Percentiles rank a stretch among this genome's conserved stretches.
Conservation (phyloP, 805 yeast genomes). For the Metschnikowia colocasiae region DNA sequence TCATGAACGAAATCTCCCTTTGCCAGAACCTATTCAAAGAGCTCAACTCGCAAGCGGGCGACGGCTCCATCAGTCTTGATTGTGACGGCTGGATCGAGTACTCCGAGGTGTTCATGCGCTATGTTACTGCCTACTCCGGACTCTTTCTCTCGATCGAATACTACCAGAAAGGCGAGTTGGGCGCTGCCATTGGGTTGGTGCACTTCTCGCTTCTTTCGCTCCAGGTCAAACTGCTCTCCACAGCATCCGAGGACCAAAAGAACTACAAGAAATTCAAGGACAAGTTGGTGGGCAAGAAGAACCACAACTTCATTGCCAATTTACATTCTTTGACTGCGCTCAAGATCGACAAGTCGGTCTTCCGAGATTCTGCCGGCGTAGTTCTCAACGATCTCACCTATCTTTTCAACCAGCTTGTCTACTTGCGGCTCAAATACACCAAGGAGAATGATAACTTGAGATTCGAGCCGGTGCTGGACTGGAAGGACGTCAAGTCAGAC, state of each 20-base stretch:
- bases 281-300: conserved; percentile 27
- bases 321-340: conserved; percentile 35
- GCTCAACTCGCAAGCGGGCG: not conserved
- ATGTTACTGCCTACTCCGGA: conserved; percentile 43
- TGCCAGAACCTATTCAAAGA: conserved; percentile 22
- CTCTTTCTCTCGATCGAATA: conserved; percentile 42
- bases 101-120: conserved; percentile 28
- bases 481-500: conserved; percentile 35
- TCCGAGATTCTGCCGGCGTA: conserved; percentile 32
- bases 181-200: conserved; percentile 45
- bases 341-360: conserved; percentile 33
- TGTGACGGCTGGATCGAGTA: conserved; percentile 28
- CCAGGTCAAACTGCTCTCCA: conserved; percentile 27
- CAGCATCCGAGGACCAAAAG: conserved; percentile 6
- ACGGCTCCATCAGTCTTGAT: conserved; percentile 5
- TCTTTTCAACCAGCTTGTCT: conserved; percentile 40
- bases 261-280: conserved; percentile 19
- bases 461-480: conserved; percentile 34
- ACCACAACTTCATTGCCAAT: conserved; percentile 29
- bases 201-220: conserved; percentile 34
- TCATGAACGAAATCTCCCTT: conserved; percentile 30
- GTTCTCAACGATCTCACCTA: conserved; percentile 34
- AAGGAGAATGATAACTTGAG: conserved; percentile 41
- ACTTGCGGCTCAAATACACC: conserved; percentile 38
- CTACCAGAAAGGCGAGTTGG: conserved; percentile 43